phyloP scores from a whole-genome alignment of 176 grass and related monocot species.

The Cymbopogon citratus region DNA sequence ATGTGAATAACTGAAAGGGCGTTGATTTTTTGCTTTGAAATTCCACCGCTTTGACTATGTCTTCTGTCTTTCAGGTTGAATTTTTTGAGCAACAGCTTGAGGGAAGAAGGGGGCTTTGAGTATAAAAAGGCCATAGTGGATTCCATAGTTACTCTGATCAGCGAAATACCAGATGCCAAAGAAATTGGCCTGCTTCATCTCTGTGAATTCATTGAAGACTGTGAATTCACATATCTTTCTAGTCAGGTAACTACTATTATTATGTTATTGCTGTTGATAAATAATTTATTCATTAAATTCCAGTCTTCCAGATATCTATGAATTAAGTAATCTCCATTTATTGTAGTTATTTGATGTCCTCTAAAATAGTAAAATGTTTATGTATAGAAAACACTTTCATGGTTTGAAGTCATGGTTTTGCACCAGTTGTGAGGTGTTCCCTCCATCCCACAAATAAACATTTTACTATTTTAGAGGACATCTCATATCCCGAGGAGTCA shows the following conservation, averaged over 20 bases:
- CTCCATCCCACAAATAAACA: too few species aligned
- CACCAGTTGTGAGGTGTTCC: too few species aligned
- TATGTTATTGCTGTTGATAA: constrained; percentile 6
- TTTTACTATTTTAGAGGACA: too few species aligned
- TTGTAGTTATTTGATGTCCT: not conserved
- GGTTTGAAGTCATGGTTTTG: too few species aligned
- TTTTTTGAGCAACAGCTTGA: constrained; percentile 93
- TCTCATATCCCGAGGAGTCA: too few species aligned
- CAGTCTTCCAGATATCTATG: not conserved
- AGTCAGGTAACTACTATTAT: constrained; percentile 59
- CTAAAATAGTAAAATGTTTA: too few species aligned
- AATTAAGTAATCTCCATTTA: constrained; percentile 1
- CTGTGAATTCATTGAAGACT: constrained; percentile 98
- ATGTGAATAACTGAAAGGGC: constrained; percentile 24
- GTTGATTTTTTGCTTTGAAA: not conserved
- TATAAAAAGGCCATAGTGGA: constrained; percentile 99
- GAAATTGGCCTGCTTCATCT: constrained; percentile 90
- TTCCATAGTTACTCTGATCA: constrained; percentile 85
- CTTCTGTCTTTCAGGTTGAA: constrained; percentile 62
- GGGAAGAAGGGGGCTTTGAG: constrained; percentile 97
- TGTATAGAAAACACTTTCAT: too few species aligned
- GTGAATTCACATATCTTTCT: constrained; percentile 97
- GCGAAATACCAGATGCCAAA: constrained; percentile 93
- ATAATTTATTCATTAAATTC: not conserved
- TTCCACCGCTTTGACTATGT: not conserved